Conservation (phyloP, 768 basidiomycete species). For the Russula olivacea region DNA sequence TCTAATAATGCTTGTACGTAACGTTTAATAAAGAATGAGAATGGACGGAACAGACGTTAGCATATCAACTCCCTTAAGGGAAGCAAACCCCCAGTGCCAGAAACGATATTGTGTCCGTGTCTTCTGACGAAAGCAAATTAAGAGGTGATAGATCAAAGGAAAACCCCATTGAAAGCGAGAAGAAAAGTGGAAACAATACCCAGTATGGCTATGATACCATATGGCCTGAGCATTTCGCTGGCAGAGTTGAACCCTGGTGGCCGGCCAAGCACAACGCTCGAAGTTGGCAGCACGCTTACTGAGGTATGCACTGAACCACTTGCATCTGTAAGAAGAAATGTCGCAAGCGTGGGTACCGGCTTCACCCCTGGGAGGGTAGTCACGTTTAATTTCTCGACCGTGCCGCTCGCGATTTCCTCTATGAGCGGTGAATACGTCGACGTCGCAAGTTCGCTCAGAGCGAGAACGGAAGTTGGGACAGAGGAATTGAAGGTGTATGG, state of each 20-base stretch:
- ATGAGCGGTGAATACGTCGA: constrained; percentile 64
- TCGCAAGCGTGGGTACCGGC: constrained; percentile 46
- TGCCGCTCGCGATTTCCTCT: constrained; percentile 13
- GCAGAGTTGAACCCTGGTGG: constrained; percentile 46
- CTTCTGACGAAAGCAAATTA: background rate
- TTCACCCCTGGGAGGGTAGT: constrained; percentile 55
- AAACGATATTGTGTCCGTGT: background rate
- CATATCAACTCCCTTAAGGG: background rate
- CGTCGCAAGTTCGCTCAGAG: constrained; percentile 57
- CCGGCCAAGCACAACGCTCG: constrained; percentile 52
- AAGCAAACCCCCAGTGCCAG: background rate
- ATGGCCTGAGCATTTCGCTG: background rate
- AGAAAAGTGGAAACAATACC: constrained; percentile 4
- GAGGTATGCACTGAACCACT: constrained; percentile 50
- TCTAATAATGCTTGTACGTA: constrained; percentile 3
- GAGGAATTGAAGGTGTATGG: constrained; percentile 67
- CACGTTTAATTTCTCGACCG: constrained; percentile 36
- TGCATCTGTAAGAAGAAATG: constrained; percentile 52
- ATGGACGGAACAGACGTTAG: background rate
- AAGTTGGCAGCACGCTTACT: constrained; percentile 42
- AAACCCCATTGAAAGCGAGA: background rate
- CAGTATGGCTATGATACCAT: background rate
- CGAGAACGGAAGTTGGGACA: constrained; percentile 39
- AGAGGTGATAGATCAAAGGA: constrained; percentile 10
- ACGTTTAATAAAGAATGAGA: constrained; percentile 1